Base-by-base conservation (phyloP, 768 basidiomycete genomes). In the Mrakia frigida region DNA sequence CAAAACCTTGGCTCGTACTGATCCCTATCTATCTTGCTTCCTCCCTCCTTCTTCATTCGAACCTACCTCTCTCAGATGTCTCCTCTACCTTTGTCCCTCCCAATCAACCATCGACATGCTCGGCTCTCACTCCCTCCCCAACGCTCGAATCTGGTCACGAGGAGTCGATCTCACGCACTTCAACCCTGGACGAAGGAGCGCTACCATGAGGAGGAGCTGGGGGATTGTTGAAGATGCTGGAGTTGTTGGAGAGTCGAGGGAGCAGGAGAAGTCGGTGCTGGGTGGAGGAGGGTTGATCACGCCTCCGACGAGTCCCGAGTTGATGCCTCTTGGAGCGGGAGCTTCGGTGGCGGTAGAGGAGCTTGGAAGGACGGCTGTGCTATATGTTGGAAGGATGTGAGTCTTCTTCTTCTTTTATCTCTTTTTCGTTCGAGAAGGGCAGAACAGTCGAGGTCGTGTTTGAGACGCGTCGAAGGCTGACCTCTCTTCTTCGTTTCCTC, bases 21-120 rank as follows among this genome's bases (percentile, higher is more conserved):
- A n/a, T 9, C 16, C 10, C 78, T 21, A 79, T 79, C 69, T 56
- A 16, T 50, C 46, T 50, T 43, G 11, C n/a, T 14, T 43, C 43
- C 16, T 14, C 46, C 7, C 7, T 70, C 7, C 69, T 21, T 4
- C 37, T 13, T 4, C n/a, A 6, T 9, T 13, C 60, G 60, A 23
- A n/a, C 35, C 9, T 16, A 31, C n/a, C 28, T 33, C 63, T 50
- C 6, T 25, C 35, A 83, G 82, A 56, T 82, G 83, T 63, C 78
- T 82, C 37, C 78, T 85, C 13, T 85, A 84, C 0, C 82, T 84
- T 28, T 85, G 85, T 76, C 85, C 85, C 0, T 85, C 85, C 0
- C 82, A 82, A 1, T 85, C 84, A 0, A 86, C 85, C 0, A 76
- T 77, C 3, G 74, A 80, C 25, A 84, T 84, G 82, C 82, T 86